Percentiles rank a stretch among this genome's conserved stretches.
These are phyloP conservation scores for Helicostylum pulchrum DNA, from an alignment of 192 early-diverging fungal species.

Conservation along the genomic window DNA sequence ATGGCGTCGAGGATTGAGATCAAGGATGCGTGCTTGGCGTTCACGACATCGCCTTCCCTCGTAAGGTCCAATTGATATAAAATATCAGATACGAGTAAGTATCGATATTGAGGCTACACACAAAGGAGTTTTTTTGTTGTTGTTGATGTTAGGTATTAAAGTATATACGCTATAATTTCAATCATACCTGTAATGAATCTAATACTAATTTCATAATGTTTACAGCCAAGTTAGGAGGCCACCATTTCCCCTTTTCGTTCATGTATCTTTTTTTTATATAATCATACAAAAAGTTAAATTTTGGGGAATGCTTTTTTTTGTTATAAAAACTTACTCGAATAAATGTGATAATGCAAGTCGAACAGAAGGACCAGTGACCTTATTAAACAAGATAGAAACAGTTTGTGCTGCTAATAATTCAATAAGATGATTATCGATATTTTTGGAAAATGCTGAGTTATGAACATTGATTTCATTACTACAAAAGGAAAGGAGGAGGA, in stretches of 20 bases:
- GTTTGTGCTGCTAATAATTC: slow-evolving; percentile 8
- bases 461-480: neutral
- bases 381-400: slow-evolving; percentile 10
- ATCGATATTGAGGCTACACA: slow-evolving; percentile 45
- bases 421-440: neutral
- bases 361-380: slow-evolving; percentile 18
- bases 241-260: slow-evolving; percentile 31
- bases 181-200: slow-evolving; percentile 32
- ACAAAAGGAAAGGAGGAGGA: no score
- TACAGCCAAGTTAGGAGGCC: slow-evolving; percentile 33
- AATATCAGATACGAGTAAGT: slow-evolving; percentile 49
- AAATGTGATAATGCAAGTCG: slow-evolving; percentile 15
- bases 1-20: slow-evolving; percentile 41
- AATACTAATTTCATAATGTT: slow-evolving; percentile 25
- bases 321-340: slow-evolving; percentile 28
- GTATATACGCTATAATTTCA: neutral
- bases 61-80: slow-evolving; percentile 36
- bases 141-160: neutral
- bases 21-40: slow-evolving; percentile 39
- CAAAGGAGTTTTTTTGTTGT: neutral
- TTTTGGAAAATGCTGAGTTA: neutral
- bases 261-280: slow-evolving; percentile 20
- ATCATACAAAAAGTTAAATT: neutral
- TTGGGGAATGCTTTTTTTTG: no score
- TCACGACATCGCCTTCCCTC: neutral